Base-by-base conservation (phyloP, 352 stramenopile genomes). In the Phytophthora pisi region DNA sequence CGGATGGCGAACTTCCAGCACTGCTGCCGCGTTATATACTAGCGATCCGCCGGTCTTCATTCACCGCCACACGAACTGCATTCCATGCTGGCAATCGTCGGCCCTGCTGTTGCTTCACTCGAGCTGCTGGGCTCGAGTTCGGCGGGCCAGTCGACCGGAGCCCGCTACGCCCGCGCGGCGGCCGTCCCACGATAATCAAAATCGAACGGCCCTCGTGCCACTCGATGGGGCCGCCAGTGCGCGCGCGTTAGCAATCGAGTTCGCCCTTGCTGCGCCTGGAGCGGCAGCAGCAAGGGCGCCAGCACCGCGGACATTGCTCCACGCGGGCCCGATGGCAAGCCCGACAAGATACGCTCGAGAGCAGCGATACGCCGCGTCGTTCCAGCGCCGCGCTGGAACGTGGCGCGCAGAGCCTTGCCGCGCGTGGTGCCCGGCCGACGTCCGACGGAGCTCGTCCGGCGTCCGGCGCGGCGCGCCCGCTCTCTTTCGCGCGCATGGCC, bases 141-240 rank as follows among this genome's bases (percentile, higher is more conserved):
- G 36, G 51, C 49, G 31, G 31, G 8, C 31, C 26, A 28, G 26
- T 28, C 26, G 26, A 28, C 26, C 26, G 10, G 31, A 5, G 3
- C 31, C 31, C 31, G 42, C n/a, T 53, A 64, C 61, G 28, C 54
- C 54, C 58, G 53, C 15, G 28, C 23, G 45, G 16, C n/a, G 40
- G 4, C 15, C 47, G 42, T 65, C 40, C 64, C 64, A 70, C 64
- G 30, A 66, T 70, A 66, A 66, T 57, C 64, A 66, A 70, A 61
- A 61, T 70, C 64, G 64, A 70, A 66, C 47, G 45, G 49, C 47
- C 10, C 23, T 20, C 23, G 47, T 34, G 20, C 47, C 20, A 51
- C 51, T 45, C 38, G 13, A 45, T n/a, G 38, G 38, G 38, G 30
- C 18, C 15, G 20, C 55, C 26, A n/a, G 31, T 46, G 34, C 16